Base-by-base conservation (phyloP, 1,284 basidiomycete species). In the Puccinia polysora region DNA sequence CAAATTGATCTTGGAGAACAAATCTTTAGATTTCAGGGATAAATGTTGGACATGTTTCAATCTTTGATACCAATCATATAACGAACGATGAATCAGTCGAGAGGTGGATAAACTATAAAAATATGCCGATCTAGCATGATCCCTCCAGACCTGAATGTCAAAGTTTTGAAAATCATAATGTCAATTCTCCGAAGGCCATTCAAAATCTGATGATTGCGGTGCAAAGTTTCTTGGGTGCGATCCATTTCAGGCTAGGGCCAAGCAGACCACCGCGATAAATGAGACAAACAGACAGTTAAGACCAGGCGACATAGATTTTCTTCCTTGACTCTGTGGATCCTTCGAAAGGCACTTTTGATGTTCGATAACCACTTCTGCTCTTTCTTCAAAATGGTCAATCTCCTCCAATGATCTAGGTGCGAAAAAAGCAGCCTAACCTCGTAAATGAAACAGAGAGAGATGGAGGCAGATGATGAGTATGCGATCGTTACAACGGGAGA, bases 261-360 rank as follows among this genome's bases (percentile, higher is more conserved):
- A n/a, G n/a, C n/a, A n/a, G n/a, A n/a, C n/a, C n/a, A n/a, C n/a
- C n/a, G n/a, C n/a, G 49, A 32, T 50, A 63, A 63, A 63, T 18
- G 60, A 25, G 56, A 70, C 67, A 59, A 60, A 70, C 67, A 70
- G 56, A 70, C 67, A 70, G 60, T 70, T 58, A 70, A 70, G 25
- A 70, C 67, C 45, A 38, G 45, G 32, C 67, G 53, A 14, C 55
- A 47, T 12, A 60, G 56, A n/a, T 28, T 50, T 18, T 49, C 43
- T 34, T 59, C 32, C 47, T 32, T 43, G 6, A n/a, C 52, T 36
- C 58, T 59, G 47, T 60, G 56, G 18, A 59, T 58, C 50, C 60
- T 56, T 12, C 47, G 23, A 49, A 38, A 70, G 10, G 67, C 56
- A 15, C 60, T 18, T 25, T 34, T 40, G 43, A 56, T 28, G 36